Base-by-base conservation (phyloP, 495 filamentous ascomycete species). In the Cetradonia linearis region DNA sequence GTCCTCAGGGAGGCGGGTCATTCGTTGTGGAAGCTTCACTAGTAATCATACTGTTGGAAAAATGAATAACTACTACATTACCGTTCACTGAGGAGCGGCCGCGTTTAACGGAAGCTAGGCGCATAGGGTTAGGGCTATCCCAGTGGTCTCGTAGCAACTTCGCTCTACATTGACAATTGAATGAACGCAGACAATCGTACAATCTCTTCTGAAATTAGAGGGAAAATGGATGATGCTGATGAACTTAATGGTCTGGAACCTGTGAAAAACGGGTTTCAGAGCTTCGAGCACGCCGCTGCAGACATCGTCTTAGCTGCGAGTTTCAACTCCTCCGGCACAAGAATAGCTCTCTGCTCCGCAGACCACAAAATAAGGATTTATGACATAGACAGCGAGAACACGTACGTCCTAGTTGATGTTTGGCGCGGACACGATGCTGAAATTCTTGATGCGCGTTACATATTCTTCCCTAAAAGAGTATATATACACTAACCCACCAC, bases 291-390 rank as follows among this genome's bases (percentile, higher is more conserved):
- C 65, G 78, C 85, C 65, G 74, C 84, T 70, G 73, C 80, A 64
- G 74, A 82, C 70, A 72, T 78, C 54, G 71, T 80, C 38, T 69
- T 76, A 9, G 76, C 78, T 53, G 76, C 73, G 47, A 74, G 72
- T 57, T 79, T 76, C 78, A 86, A 96, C 74, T 81, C 79, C 66
- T 92, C 92, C 69, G 93, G 93, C 60, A 91, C 86, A 65, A 89
- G 91, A 62, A 87, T 91, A 73, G 88, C 91, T 33, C 91, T 91
- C 13, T 89, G 88, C 33, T 93, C 88, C 38, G 86, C 90, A 3
- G 93, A 99, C 72, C 94, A 96, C 67, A 87, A 86, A 68, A 86
- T 99, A 65, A 89, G 90, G 69, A 87, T 97, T 34, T 97, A 90
- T 80, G 89, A 95, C 69, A 71, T 78, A 46, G 81, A 91, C 62